These are phyloP conservation scores for Cladosporium halotolerans DNA, from an alignment of 2,329 filamentous ascomycete genomes.

Conservation along the genomic window DNA sequence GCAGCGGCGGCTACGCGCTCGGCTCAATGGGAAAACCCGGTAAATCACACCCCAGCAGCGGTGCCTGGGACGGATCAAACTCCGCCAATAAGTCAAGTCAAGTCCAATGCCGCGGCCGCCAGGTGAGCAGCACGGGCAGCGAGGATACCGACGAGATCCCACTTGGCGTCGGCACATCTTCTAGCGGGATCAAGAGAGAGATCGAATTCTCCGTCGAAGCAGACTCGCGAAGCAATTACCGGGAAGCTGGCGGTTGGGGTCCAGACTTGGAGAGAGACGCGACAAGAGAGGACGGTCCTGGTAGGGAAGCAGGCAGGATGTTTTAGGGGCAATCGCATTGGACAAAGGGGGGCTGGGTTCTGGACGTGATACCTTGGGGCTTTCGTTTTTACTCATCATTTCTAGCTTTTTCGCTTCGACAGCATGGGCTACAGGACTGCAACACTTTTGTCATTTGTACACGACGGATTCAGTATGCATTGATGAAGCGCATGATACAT, in stretches of 20 bases:
- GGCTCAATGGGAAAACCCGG: neutral
- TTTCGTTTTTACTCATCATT: too few species aligned
- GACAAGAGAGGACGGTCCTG: neutral
- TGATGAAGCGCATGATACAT: too few species aligned
- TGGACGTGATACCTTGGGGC: too few species aligned
- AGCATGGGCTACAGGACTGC: too few species aligned
- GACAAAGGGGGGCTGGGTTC: too few species aligned
- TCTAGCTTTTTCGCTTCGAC: too few species aligned
- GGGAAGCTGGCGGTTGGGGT: neutral
- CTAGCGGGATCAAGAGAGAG: neutral
- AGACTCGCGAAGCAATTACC: neutral
- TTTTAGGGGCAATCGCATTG: neutral
- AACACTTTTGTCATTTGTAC: too few species aligned
- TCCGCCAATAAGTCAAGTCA: neutral
- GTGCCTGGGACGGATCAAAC: constrained; percentile 4
- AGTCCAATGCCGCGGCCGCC: neutral
- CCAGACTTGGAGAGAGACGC: constrained; percentile 3
- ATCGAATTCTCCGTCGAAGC: constrained; percentile 9
- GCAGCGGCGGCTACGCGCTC: neutral
- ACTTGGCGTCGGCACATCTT: neutral
- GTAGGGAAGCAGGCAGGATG: neutral
- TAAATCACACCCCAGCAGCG: neutral
- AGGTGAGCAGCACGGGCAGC: neutral
- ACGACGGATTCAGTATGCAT: too few species aligned
- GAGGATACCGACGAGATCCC: constrained; percentile 1